Percentiles rank a stretch among this genome's conserved stretches.
These are phyloP conservation scores for Lignosus rhinocerotis DNA, from an alignment of 1,284 basidiomycete species.

Conservation along the genomic window DNA sequence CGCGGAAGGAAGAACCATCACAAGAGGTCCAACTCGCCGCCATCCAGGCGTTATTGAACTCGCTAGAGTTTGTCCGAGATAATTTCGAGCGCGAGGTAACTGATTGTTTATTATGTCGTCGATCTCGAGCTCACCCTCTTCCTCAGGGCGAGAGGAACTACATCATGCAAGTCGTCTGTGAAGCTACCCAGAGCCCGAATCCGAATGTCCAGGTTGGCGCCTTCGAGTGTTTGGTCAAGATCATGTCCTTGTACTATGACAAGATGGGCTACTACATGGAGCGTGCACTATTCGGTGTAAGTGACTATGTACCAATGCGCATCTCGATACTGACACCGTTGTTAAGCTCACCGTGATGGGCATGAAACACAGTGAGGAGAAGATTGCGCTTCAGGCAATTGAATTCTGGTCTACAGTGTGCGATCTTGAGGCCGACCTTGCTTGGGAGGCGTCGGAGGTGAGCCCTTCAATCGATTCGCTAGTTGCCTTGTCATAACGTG, in stretches of 20 bases:
- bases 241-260: conserved; percentile 98
- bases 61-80: conserved; percentile 95
- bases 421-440: conserved; percentile 94
- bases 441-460: conserved; percentile 91
- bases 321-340: conserved; percentile 25
- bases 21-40: conserved; percentile 94
- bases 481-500: conserved; percentile 11
- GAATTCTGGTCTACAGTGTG: conserved; percentile 99
- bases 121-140: conserved; percentile 8
- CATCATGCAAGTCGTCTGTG: conserved; percentile 99
- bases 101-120: conserved; percentile 22
- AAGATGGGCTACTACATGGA: conserved; percentile 99
- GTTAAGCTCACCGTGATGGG: conserved; percentile 93
- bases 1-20: conserved; percentile 95
- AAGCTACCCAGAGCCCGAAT: conserved; percentile 88
- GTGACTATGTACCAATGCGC: conserved; percentile 32
- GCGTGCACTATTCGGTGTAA: conserved; percentile 93
- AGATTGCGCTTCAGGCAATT: conserved; percentile 93
- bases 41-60: conserved; percentile 92
- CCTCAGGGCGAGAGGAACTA: conserved; percentile 95
- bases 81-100: conserved; percentile 95
- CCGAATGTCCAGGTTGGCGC: conserved; percentile 88
- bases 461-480: conserved; percentile 20
- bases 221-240: conserved; percentile 94
- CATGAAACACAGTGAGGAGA: conserved; percentile 93